Base-by-base conservation (phyloP, 2,329 filamentous ascomycete species). In the Hypoxylon sp. region DNA sequence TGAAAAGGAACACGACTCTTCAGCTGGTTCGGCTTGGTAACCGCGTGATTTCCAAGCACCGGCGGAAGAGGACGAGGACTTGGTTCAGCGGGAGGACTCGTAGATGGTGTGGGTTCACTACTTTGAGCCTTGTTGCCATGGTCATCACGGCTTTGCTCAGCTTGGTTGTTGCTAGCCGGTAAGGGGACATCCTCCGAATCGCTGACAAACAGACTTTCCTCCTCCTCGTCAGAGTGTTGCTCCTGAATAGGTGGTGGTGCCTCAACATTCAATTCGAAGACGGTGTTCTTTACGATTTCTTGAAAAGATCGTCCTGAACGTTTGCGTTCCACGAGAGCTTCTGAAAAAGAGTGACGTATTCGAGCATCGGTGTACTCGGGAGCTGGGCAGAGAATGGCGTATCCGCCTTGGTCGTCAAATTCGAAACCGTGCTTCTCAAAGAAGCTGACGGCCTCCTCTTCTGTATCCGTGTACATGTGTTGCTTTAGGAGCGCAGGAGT, bases 401-500 rank as follows among this genome's bases (percentile, higher is more conserved):
- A 81, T 73, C 77, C 70, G 65, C 77, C 60, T 69, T 83, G 69
- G 70, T 78, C 65, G 45, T 82, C 78, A 55, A 90, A 88, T 21
- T 81, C 78, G 29, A 90, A 79, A 7, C 82, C 82, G 61, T 89
- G 86, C n/a, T 83, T 77, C 70, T 87, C 83, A 0, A 87, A 88
- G 76, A 93, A 90, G 0, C 84, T 81, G 14, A 91, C 82, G 7
- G 91, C 90, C 62, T 93, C 88, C 30, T 85, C 78, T 60, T 90
- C 84, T 0, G 85, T 87, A 67, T 93, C 91, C 68, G 93, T 94
- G 14, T 83, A 81, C n/a, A 91, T 79, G 65, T 86, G 85, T 7
- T 77, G 78, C 71, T 89, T 89, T 25, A 90, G 76, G 4, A 82
- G 82, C 0, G 80, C 75, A 0, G 87, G 82, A 0, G 87, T 89